Base-by-base conservation (phyloP, 202 grass and related monocot genomes). In the Schoenoplectus tabernaemontani region DNA sequence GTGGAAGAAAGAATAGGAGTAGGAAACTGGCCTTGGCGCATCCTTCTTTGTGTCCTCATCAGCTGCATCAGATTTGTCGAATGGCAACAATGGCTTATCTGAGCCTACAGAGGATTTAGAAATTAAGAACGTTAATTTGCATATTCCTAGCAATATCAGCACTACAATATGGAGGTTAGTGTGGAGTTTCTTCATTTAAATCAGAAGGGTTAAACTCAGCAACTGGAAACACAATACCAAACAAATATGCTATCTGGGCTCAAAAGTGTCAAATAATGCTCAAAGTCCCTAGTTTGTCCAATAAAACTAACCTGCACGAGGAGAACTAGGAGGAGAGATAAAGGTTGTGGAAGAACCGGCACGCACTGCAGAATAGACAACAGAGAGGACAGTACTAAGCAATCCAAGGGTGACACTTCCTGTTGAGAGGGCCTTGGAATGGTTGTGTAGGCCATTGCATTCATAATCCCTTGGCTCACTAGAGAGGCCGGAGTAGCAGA, bases 1-100 rank as follows among this genome's bases (percentile, higher is more conserved):
- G 78, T 98, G 91, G 80, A 98, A 98, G 91, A 98, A 98, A 48
- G 96, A 91, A 83, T 98, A 98, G 11, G 96, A 98, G 85, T 98
- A 98, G 1, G 91, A 85, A 42, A 98, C 96, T 1, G 88, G 91
- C 81, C 84, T 94, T 0, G 89, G 71, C 1, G 61, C 84, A 28
- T 98, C 88, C 74, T 87, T 91, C 85, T 96, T 92, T 65, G 44
- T 76, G 50, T 80, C 77, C 33, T 80, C 77, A 38, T 92, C 83
- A 57, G 91, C 72, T 61, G 88, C 91, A 15, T 98, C 91, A 3
- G 84, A 85, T 69, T 95, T 95, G 81, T 91, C 93, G 60, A 98
- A 98, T 48, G 96, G 96, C 22, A 98, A 92, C 78, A 98, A 64
- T 32, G 96, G 91, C 79, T 98, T 98, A 32, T 92, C 89, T 16